Percentiles rank a stretch among this genome's conserved stretches.
Evolutionary conservation across 2,329 filamentous ascomycete genomes (phyloP).

Genomic region (Calcarisporium arbuscula): DNA sequence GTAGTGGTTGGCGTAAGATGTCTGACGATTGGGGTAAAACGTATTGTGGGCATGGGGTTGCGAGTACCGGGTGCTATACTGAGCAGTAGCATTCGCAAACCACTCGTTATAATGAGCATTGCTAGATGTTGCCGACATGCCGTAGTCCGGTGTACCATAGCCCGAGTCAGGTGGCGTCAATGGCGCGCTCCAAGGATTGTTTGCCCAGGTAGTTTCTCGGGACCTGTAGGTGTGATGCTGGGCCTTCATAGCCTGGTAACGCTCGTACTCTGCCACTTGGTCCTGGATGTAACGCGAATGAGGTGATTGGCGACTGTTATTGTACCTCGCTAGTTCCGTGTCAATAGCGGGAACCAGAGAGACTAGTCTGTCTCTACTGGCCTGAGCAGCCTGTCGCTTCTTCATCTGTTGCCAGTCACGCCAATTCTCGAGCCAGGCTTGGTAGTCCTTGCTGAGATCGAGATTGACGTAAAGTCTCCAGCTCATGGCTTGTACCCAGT

Average conservation of each 20-base stretch:
- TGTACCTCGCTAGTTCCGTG: slow-evolving; percentile 31
- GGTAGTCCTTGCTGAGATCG: slow-evolving; percentile 65
- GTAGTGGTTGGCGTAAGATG: slow-evolving; percentile 36
- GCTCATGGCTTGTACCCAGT: slow-evolving; percentile 77
- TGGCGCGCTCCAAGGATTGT: slow-evolving; percentile 41
- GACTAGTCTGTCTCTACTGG: slow-evolving; percentile 42
- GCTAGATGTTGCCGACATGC: slow-evolving; percentile 46
- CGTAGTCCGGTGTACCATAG: slow-evolving; percentile 55
- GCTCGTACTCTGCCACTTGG: slow-evolving; percentile 49
- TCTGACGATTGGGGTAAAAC: slow-evolving; percentile 35
- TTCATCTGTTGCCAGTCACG: slow-evolving; percentile 49
- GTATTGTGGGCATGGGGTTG: slow-evolving; percentile 32
- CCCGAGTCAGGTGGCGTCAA: slow-evolving; percentile 56
- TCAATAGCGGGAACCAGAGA: slow-evolving; percentile 43
- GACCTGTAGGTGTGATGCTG: slow-evolving; percentile 34
- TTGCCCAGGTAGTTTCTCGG: slow-evolving; percentile 39
- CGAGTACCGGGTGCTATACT: slow-evolving; percentile 39
- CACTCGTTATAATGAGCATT: slow-evolving; percentile 53
- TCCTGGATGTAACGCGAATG: slow-evolving; percentile 45
- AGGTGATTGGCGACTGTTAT: slow-evolving; percentile 30
- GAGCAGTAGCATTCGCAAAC: slow-evolving; percentile 40
- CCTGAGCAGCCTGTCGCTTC: slow-evolving; percentile 44
- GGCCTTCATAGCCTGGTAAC: slow-evolving; percentile 38
- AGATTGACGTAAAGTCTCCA: slow-evolving; percentile 87
- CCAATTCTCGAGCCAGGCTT: slow-evolving; percentile 57